Evolutionary conservation across 768 basidiomycete genomes (phyloP).

Genomic region (Kwoniella europaea): DNA sequence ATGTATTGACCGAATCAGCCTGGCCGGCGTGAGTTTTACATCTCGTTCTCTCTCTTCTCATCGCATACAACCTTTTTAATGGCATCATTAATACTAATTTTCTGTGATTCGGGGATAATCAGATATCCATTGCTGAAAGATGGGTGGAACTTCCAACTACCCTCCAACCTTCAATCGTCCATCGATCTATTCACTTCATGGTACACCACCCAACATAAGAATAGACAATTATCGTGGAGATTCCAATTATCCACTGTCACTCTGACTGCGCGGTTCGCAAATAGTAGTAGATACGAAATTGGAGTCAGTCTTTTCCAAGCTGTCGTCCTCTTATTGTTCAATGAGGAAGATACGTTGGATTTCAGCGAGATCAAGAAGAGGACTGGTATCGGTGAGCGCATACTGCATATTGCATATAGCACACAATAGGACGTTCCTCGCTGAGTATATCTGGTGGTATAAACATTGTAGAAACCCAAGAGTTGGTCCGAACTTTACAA

Average conservation of each 20-base stretch:
- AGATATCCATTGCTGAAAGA: slow-evolving; percentile 32
- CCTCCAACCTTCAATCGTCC: slow-evolving; percentile 72
- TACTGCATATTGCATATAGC: not conserved
- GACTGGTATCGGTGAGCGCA: slow-evolving; percentile 73
- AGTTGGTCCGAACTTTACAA: slow-evolving; percentile 83
- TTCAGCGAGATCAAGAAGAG: slow-evolving; percentile 72
- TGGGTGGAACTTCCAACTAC: slow-evolving; percentile 41
- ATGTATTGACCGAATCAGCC: slow-evolving; percentile 52
- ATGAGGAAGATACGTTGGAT: slow-evolving; percentile 67
- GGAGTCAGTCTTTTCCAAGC: slow-evolving; percentile 90
- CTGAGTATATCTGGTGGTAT: not conserved
- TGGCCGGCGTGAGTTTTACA: slow-evolving; percentile 45
- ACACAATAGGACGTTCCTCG: too few species aligned
- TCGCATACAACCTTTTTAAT: too few species aligned
- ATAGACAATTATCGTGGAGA: slow-evolving; percentile 80
- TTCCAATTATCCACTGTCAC: slow-evolving; percentile 83
- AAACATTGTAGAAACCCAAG: slow-evolving; percentile 54
- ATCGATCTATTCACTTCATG: slow-evolving; percentile 69
- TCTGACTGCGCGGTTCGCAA: slow-evolving; percentile 70
- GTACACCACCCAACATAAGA: slow-evolving; percentile 79
- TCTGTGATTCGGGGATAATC: not conserved
- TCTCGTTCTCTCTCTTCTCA: not conserved
- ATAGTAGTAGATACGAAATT: slow-evolving; percentile 72
- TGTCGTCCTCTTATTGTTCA: slow-evolving; percentile 83
- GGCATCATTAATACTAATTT: not conserved